These are phyloP conservation scores for Monosporascus sp. DNA, from an alignment of 2,329 filamentous ascomycete genomes.

Conservation along the genomic window DNA sequence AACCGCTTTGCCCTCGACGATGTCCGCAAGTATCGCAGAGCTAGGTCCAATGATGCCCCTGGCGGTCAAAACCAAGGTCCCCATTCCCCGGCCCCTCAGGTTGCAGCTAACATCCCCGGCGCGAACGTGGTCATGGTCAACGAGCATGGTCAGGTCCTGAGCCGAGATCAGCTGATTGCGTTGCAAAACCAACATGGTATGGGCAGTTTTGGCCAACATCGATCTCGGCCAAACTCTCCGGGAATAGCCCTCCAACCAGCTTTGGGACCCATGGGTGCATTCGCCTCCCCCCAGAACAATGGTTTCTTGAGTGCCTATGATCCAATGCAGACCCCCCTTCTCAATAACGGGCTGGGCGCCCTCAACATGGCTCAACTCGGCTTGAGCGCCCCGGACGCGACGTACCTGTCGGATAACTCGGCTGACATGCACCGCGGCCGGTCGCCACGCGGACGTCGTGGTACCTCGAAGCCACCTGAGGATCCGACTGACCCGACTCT, in stretches of 20 bases:
- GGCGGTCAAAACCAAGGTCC: conserved; percentile 54
- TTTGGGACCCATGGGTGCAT: conserved; percentile 57
- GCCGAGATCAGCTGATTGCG: conserved; percentile 76
- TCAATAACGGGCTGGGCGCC: conserved; percentile 63
- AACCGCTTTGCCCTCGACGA: conserved; percentile 96
- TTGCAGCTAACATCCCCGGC: conserved; percentile 53
- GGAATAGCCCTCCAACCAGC: conserved; percentile 72
- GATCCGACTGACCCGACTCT: conserved; percentile 89
- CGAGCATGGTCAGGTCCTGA: conserved; percentile 83
- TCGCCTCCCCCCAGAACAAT: conserved; percentile 87
- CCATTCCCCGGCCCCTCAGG: conserved; percentile 61
- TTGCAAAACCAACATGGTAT: conserved; percentile 65
- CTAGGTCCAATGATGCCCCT: conserved; percentile 79
- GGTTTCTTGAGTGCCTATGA: conserved; percentile 91
- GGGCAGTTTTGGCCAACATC: conserved; percentile 56
- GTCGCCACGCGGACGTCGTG: conserved; percentile 84
- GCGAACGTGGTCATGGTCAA: conserved; percentile 91
- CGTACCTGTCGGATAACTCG: conserved; percentile 86
- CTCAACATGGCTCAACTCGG: conserved; percentile 70
- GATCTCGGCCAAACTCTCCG: conserved; percentile 85
- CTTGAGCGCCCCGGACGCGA: conserved; percentile 64
- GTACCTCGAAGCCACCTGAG: conserved; percentile 95
- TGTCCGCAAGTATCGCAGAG: conserved; percentile 89
- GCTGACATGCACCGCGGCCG: conserved; percentile 78
- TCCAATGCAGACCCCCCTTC: conserved; percentile 56